phyloP scores from a whole-genome alignment of 306 rosid genomes.

The Begonia loranthoides region DNA sequence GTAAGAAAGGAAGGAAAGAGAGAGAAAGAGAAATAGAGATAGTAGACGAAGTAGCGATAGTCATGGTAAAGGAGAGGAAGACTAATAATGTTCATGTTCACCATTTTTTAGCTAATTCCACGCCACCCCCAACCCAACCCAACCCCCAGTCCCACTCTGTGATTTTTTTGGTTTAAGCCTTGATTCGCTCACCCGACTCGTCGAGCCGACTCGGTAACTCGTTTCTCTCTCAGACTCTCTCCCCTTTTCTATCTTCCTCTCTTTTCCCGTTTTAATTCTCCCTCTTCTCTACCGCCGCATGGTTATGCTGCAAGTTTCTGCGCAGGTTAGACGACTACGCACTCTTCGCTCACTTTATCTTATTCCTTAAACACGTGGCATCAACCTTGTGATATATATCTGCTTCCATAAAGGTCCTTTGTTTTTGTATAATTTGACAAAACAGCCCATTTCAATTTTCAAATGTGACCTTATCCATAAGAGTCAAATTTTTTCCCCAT shows the following conservation, averaged over 20 bases:
- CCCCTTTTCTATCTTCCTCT: slow-evolving; percentile 7
- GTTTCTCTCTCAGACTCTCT: slow-evolving; percentile 11
- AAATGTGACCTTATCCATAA: no score
- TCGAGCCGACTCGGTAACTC: slow-evolving; percentile 15
- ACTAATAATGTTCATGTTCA: slow-evolving; percentile 41
- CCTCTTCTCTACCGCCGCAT: slow-evolving; percentile 19
- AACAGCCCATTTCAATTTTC: no score
- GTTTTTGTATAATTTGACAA: no score
- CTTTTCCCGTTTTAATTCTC: no score
- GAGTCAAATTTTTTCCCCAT: no score
- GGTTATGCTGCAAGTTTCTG: slow-evolving; percentile 42
- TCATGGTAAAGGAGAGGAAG: slow-evolving; percentile 27
- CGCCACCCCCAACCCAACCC: slow-evolving; percentile 26
- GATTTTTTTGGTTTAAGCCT: slow-evolving; percentile 16
- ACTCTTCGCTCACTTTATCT: not conserved
- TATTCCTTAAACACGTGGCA: no score
- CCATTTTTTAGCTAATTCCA: slow-evolving; percentile 63
- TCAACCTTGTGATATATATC: no score
- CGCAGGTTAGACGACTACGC: slow-evolving; percentile 24
- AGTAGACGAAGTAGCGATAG: slow-evolving; percentile 11
- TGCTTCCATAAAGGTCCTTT: no score
- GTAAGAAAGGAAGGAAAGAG: slow-evolving; percentile 14
- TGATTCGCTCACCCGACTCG: slow-evolving; percentile 24
- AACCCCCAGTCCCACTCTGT: slow-evolving; percentile 15
- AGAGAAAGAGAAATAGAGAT: slow-evolving; percentile 21